These are phyloP conservation scores for Stemphylium beticola DNA, from an alignment of 2,329 filamentous ascomycete species.

Conservation along the genomic window DNA sequence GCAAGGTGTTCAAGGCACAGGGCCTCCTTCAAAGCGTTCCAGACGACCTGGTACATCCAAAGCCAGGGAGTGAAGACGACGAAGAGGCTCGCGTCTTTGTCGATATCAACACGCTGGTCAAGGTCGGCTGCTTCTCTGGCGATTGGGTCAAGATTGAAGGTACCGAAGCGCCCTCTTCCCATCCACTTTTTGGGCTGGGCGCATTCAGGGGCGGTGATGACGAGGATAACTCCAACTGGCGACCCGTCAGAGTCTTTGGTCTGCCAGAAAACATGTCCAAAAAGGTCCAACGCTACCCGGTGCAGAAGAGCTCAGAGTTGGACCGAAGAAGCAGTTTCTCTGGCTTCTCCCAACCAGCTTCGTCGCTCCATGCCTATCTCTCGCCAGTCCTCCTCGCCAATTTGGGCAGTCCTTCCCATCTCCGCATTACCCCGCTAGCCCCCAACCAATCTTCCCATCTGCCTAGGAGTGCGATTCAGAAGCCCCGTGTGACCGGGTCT, in stretches of 20 bases:
- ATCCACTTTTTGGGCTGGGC: slow-evolving; percentile 71
- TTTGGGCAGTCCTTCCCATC: slow-evolving; percentile 75
- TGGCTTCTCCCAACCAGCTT: slow-evolving; percentile 33
- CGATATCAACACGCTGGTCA: slow-evolving; percentile 81
- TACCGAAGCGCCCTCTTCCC: slow-evolving; percentile 73
- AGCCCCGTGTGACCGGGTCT: slow-evolving; percentile 51
- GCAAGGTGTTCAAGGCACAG: slow-evolving; percentile 83
- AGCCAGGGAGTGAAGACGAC: slow-evolving; percentile 82
- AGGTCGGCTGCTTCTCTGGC: slow-evolving; percentile 94
- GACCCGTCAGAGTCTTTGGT: slow-evolving; percentile 86
- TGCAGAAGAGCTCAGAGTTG: slow-evolving; percentile 50
- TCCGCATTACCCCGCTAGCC: slow-evolving; percentile 76
- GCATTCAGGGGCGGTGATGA: slow-evolving; percentile 71
- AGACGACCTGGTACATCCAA: slow-evolving; percentile 81
- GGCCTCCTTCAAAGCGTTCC: slow-evolving; percentile 76
- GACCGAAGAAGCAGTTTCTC: slow-evolving; percentile 59
- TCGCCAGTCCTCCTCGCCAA: slow-evolving; percentile 90
- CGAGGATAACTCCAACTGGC: slow-evolving; percentile 69
- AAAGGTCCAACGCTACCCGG: slow-evolving; percentile 61
- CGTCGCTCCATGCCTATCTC: slow-evolving; percentile 64
- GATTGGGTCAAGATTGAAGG: slow-evolving; percentile 92
- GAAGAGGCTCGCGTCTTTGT: slow-evolving; percentile 88
- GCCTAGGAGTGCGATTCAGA: slow-evolving; percentile 48
- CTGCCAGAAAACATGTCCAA: slow-evolving; percentile 74
- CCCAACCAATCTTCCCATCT: slow-evolving; percentile 51